Percentiles rank a stretch among this genome's conserved stretches.
phyloP scores from a whole-genome alignment of 2,329 filamentous ascomycete genomes.

The Claviceps cyperi region DNA sequence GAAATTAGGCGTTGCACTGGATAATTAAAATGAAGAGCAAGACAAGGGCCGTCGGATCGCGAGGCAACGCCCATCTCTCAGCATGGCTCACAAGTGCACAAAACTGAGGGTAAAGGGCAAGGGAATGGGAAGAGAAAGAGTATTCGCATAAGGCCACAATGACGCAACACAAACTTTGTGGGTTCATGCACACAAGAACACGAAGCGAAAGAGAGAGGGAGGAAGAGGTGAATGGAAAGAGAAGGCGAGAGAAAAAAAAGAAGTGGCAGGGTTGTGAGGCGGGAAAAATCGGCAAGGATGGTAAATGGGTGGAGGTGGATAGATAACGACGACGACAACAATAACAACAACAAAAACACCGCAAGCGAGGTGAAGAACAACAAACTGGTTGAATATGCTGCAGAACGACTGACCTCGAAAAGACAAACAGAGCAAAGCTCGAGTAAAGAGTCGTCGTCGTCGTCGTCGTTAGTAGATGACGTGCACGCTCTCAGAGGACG shows the following conservation, averaged over 20 bases:
- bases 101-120: background rate
- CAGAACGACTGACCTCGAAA: constrained; percentile 7
- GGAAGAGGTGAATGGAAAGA: background rate
- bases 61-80: background rate
- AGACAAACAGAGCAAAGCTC: background rate
- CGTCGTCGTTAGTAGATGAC: background rate
- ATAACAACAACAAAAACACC: constrained; percentile 1
- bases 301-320: background rate
- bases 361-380: constrained; percentile 3
- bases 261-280: constrained; percentile 1
- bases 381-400: background rate
- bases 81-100: background rate
- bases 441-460: background rate
- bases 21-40: background rate
- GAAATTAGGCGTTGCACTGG: background rate
- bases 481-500: background rate
- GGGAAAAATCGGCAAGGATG: constrained; percentile 3
- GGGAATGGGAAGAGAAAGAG: too few relatives aligned
- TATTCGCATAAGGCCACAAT: background rate
- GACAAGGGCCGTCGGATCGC: background rate
- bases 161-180: background rate
- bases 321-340: background rate
- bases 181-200: background rate
- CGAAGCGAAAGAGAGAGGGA: background rate
- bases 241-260: background rate